Conservation (phyloP, 306 rosid species). For the Dalbergia cochinchinensis region DNA sequence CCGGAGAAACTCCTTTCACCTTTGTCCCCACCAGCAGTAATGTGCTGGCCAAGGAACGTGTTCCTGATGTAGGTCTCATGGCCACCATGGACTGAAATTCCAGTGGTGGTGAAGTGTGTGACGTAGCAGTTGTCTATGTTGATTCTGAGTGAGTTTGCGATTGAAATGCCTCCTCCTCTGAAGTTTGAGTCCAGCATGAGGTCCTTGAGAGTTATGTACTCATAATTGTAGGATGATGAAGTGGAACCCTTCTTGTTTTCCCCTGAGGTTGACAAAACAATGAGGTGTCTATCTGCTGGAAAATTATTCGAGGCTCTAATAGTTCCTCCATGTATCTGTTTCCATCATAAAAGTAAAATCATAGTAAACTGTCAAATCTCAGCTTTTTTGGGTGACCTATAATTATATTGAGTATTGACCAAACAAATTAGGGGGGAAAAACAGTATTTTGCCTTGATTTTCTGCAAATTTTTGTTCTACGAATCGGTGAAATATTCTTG, state of each 20-base stretch:
- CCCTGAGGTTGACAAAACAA: slow-evolving; percentile 62
- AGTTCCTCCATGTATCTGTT: slow-evolving; percentile 92
- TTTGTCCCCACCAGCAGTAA: slow-evolving; percentile 77
- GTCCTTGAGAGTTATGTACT: slow-evolving; percentile 76
- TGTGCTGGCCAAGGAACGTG: slow-evolving; percentile 87
- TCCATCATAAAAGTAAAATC: slow-evolving; percentile 24
- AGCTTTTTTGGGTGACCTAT: no score
- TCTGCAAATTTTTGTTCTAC: not conserved
- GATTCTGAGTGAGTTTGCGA: slow-evolving; percentile 75
- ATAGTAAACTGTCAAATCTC: no score
- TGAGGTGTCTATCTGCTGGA: slow-evolving; percentile 64
- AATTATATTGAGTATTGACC: not conserved
- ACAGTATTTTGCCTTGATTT: not conserved
- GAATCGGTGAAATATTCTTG: slow-evolving; percentile 12
- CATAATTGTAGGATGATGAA: slow-evolving; percentile 72
- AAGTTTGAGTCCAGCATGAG: slow-evolving; percentile 76
- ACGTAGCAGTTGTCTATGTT: slow-evolving; percentile 86
- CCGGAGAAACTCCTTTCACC: slow-evolving; percentile 74
- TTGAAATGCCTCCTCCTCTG: slow-evolving; percentile 83
- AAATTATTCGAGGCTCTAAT: slow-evolving; percentile 74
- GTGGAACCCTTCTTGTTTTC: slow-evolving; percentile 41
- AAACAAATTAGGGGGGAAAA: not conserved
- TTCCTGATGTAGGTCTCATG: slow-evolving; percentile 81
- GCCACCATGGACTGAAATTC: slow-evolving; percentile 73
- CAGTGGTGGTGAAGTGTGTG: slow-evolving; percentile 79